Base-by-base conservation (phyloP, 345 rosid genomes). In the Citrus mangshanensis region DNA sequence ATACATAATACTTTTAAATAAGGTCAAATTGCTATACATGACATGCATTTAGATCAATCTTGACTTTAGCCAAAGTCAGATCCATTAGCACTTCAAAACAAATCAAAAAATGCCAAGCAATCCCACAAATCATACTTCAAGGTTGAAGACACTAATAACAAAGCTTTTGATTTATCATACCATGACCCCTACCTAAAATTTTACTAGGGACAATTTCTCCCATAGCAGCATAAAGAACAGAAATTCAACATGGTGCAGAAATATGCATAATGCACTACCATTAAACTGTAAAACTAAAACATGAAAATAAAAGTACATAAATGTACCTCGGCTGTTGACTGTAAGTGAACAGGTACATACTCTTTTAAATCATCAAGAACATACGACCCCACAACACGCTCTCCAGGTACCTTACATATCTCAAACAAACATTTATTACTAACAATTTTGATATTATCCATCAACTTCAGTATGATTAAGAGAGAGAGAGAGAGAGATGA, bases 341-440 rank as follows among this genome's bases (percentile, higher is more conserved):
- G 91, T 73, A 95, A 82, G 81, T 79, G 85, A 72, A 92, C 94
- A 60, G 90, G 87, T 79, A 85, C 72, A 58, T 82, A 83, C 71
- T 91, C 95, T 79, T 86, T 91, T 72, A 89, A 80, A 85, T 91
- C 90, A 86, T 95, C 97, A 81, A 95, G 90, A 76, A 91, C 87
- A 82, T 90, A 95, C 28, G 89, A 88, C 32, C 98, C 98, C 69
- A 95, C 74, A 63, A 88, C 88, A 74, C 93, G 94, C 83, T 95
- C 97, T 55, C 98, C 98, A 28, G 93, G 97, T 32, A 93, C 98
- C 98, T 95, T 79, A 21, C 67, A 74, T 64, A 58, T 76, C 73
- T n/a, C 64, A 79, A 77, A 79, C 58, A 61, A 54, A 80, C 27
- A 42, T 72, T 74, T 73, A 55, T 34, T 40, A 64, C 5, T 21